Conservation (phyloP, 2,329 filamentous ascomycete species). For the Metarhizium anisopliae region DNA sequence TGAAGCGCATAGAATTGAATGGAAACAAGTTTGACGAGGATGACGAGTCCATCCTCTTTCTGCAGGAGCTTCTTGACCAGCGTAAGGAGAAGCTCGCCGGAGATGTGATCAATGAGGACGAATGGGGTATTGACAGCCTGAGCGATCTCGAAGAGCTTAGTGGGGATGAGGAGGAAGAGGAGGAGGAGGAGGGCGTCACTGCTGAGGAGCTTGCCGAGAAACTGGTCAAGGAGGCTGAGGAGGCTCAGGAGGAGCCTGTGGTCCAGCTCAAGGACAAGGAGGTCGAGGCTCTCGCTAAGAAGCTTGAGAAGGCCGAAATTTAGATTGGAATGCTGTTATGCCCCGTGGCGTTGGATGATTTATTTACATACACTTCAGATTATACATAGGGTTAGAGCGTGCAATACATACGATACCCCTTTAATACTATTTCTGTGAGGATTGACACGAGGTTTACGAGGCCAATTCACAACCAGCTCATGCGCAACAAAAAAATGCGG, state of each 20-base stretch:
- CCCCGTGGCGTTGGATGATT: neutral
- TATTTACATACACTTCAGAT: slow-evolving; percentile 5
- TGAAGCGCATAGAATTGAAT: slow-evolving; percentile 87
- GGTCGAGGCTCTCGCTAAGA: slow-evolving; percentile 71
- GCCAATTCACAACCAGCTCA: neutral
- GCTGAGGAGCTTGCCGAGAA: slow-evolving; percentile 60
- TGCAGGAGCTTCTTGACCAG: slow-evolving; percentile 64
- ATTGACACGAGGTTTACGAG: neutral
- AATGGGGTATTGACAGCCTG: slow-evolving; percentile 78
- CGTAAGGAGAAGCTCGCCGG: slow-evolving; percentile 68
- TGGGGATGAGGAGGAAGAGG: slow-evolving; percentile 60
- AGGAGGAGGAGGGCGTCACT: slow-evolving; percentile 56
- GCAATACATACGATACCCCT: slow-evolving; percentile 22
- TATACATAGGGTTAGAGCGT: slow-evolving; percentile 9
- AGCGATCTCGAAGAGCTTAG: slow-evolving; percentile 77
- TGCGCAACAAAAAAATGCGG: too few relatives aligned
- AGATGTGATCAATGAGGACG: slow-evolving; percentile 61
- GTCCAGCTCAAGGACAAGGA: slow-evolving; percentile 62
- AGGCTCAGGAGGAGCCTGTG: slow-evolving; percentile 66
- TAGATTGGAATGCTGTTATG: slow-evolving; percentile 19
- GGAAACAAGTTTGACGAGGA: slow-evolving; percentile 93
- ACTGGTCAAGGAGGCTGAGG: slow-evolving; percentile 58
- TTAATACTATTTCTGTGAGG: slow-evolving; percentile 5
- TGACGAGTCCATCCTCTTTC: slow-evolving; percentile 58
- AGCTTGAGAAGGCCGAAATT: slow-evolving; percentile 61